These are phyloP conservation scores for Dioscorea alata DNA, from an alignment of 106 monocot species.

Conservation along the genomic window DNA sequence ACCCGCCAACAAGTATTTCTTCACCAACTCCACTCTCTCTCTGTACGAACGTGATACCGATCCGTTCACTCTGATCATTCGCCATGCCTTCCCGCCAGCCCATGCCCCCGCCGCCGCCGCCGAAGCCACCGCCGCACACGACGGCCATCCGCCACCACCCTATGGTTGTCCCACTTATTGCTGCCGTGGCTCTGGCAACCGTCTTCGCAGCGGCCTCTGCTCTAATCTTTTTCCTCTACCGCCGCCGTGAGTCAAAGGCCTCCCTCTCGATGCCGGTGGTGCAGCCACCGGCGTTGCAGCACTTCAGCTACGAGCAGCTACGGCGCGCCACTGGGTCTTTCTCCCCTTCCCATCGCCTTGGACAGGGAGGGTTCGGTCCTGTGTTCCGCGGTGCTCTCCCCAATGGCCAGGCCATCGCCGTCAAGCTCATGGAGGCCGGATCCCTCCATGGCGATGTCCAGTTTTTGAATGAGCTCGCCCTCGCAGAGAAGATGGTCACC, in stretches of 20 bases:
- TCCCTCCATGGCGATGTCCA: slow-evolving; percentile 88
- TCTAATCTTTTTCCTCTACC: slow-evolving; percentile 12
- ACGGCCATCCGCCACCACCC: neutral
- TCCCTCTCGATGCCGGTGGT: neutral
- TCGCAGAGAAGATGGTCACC: slow-evolving; percentile 39
- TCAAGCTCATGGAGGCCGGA: slow-evolving; percentile 82
- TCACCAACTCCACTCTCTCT: too few species aligned
- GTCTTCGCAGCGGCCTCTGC: neutral
- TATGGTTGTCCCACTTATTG: neutral
- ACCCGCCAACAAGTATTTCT: too few species aligned
- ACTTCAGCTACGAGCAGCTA: slow-evolving; percentile 55
- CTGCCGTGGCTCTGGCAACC: neutral
- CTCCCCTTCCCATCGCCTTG: slow-evolving; percentile 36
- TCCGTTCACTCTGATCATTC: too few species aligned
- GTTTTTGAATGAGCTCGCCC: slow-evolving; percentile 80
- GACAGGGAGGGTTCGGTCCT: slow-evolving; percentile 73
- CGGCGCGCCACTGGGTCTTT: slow-evolving; percentile 51
- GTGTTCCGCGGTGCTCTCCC: slow-evolving; percentile 54
- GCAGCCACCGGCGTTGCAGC: slow-evolving; percentile 16
- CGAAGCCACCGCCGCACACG: neutral
- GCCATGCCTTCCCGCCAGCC: too few species aligned
- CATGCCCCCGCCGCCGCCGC: slow-evolving; percentile 12
- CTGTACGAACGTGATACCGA: too few species aligned
- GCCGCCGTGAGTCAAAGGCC: slow-evolving; percentile 7
- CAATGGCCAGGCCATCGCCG: slow-evolving; percentile 48